phyloP scores from a whole-genome alignment of 257 asterid species.

The Solanum sejunctum region DNA sequence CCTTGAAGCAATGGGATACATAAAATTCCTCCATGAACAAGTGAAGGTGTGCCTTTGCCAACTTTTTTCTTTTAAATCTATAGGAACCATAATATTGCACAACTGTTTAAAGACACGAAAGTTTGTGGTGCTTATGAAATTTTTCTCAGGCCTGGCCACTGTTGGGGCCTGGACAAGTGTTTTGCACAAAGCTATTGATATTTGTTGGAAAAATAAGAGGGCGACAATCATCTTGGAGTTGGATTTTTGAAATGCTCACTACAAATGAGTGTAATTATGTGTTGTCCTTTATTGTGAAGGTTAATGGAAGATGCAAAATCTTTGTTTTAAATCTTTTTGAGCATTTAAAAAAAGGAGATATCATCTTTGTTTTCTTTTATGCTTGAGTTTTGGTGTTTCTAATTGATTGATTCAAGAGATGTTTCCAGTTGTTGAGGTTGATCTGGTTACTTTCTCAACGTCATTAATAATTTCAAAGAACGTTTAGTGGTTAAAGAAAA shows the following conservation, averaged over 20 bases:
- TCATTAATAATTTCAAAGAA: not conserved
- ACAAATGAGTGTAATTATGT: not conserved
- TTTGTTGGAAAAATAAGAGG: not conserved
- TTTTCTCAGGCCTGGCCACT: too few relatives aligned
- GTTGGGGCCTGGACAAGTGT: too few relatives aligned
- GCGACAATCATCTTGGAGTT: not conserved
- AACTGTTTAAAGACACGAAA: not conserved
- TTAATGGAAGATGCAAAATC: not conserved
- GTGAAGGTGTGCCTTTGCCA: slow-evolving; percentile 44
- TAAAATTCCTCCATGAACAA: slow-evolving; percentile 82
- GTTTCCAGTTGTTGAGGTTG: not conserved
- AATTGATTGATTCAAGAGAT: not conserved
- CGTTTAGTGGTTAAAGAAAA: not conserved
- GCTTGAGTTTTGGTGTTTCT: not conserved
- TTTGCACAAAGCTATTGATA: not conserved
- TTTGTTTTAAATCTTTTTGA: not conserved
- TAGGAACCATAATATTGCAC: not conserved
- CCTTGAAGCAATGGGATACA: slow-evolving; percentile 75
- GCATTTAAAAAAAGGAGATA: not conserved
- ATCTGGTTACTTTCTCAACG: not conserved
- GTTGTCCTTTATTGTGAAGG: not conserved
- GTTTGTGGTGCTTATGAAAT: not conserved
- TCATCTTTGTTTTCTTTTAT: not conserved
- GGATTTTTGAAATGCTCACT: not conserved
- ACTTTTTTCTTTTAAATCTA: not conserved